phyloP scores from a whole-genome alignment of 345 rosid species.

The Sonneratia alba region DNA sequence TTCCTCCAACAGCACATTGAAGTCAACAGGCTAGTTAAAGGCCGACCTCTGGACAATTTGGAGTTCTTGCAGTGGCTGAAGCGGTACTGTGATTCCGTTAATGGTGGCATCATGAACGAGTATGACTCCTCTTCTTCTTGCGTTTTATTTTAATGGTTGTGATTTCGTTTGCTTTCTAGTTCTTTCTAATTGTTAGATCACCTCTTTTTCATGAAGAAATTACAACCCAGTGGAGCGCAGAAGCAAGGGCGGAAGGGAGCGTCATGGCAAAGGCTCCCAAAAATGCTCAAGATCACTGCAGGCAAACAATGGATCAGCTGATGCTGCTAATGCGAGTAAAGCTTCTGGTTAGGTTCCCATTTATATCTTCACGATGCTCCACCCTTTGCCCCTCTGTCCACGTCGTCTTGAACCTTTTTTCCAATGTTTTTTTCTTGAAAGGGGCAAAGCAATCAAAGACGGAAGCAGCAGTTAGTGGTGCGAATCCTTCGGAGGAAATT shows the following conservation, averaged over 20 bases:
- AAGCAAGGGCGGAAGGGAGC: slow-evolving; percentile 66
- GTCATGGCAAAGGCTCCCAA: slow-evolving; percentile 32
- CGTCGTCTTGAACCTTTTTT: too few species aligned
- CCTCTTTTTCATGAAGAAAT: slow-evolving; percentile 38
- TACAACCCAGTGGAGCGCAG: slow-evolving; percentile 87
- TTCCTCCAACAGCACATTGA: slow-evolving; percentile 27
- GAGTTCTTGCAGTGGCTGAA: slow-evolving; percentile 97
- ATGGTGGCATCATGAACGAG: slow-evolving; percentile 98
- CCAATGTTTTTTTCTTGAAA: slow-evolving; percentile 2
- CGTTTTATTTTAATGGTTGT: not conserved
- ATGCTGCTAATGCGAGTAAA: slow-evolving; percentile 20
- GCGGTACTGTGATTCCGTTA: slow-evolving; percentile 88
- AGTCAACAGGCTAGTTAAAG: slow-evolving; percentile 88
- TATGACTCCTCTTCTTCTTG: slow-evolving; percentile 15
- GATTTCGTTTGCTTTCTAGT: not conserved
- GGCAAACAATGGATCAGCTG: slow-evolving; percentile 42
- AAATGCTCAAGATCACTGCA: slow-evolving; percentile 72
- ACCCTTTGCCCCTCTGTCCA: not conserved
- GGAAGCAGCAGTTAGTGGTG: slow-evolving; percentile 17
- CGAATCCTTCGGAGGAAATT: slow-evolving; percentile 39
- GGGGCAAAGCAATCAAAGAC: slow-evolving; percentile 53
- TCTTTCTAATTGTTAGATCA: not conserved
- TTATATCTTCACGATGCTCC: slow-evolving; percentile 3
- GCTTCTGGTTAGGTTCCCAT: slow-evolving; percentile 23
- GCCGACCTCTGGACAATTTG: slow-evolving; percentile 91